Evolutionary conservation across 1,139 yeast genomes (phyloP).

Genomic region (Geotrichum siamense): DNA sequence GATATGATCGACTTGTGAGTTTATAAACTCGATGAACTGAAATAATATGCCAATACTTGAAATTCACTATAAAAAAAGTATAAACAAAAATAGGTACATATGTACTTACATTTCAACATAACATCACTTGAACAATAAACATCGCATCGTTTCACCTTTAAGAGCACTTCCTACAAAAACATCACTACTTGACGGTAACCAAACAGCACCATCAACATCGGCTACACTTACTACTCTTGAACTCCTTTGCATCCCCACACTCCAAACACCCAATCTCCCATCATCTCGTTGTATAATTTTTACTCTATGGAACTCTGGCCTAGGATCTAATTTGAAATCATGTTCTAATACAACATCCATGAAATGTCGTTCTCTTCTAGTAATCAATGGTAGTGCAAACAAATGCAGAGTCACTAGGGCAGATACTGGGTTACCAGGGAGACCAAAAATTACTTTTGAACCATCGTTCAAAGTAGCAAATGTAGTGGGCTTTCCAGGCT

Average conservation of each 20-base stretch:
- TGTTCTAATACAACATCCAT: conserved; percentile 32
- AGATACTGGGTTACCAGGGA: conserved; percentile 51
- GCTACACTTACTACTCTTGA: conserved; percentile 43
- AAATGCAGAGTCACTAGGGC: conserved; percentile 43
- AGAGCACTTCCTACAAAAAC: background rate
- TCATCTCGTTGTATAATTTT: conserved; percentile 26
- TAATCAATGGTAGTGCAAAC: conserved; percentile 43
- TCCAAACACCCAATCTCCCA: conserved; percentile 31
- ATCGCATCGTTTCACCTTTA: background rate
- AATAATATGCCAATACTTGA: too few relatives aligned
- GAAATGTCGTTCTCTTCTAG: conserved; percentile 33
- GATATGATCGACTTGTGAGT: too few relatives aligned
- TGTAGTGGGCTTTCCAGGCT: conserved; percentile 51
- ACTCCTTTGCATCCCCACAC: conserved; percentile 46
- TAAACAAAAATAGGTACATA: too few relatives aligned
- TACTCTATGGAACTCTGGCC: conserved; percentile 47
- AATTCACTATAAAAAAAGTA: too few relatives aligned
- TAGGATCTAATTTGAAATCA: conserved; percentile 37
- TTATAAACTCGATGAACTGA: too few relatives aligned
- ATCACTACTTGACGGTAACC: conserved; percentile 33
- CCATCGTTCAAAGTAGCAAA: conserved; percentile 39
- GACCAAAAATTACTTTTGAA: conserved; percentile 36
- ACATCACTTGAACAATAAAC: background rate
- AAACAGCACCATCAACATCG: conserved; percentile 41
- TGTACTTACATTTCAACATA: too few relatives aligned